Evolutionary conservation across 805 yeast species (phyloP).

Genomic region (Wickerhamiella australiensis): DNA sequence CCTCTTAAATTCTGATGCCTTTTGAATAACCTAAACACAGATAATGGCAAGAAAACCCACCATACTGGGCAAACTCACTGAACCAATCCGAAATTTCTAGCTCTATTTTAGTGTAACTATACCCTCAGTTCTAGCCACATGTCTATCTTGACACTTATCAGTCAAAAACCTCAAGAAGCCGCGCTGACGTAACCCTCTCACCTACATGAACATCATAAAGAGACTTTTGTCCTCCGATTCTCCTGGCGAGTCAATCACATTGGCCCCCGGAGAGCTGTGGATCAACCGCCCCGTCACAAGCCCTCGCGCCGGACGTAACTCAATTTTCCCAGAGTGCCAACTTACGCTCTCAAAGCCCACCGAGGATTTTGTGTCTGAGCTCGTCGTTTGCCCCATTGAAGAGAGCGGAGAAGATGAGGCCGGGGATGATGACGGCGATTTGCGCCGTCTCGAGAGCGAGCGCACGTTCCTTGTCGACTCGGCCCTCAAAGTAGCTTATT

Average conservation of each 20-base stretch:
- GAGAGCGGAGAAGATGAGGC: constrained; percentile 38
- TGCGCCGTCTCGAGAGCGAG: constrained; percentile 31
- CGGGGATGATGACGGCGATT: constrained; percentile 34
- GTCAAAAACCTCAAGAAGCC: neutral
- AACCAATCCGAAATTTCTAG: too few species aligned
- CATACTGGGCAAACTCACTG: too few species aligned
- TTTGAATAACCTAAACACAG: too few species aligned
- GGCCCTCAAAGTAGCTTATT: constrained; percentile 44
- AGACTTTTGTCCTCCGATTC: neutral
- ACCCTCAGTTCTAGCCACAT: too few species aligned
- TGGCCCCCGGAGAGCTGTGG: constrained; percentile 71
- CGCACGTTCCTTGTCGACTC: constrained; percentile 58
- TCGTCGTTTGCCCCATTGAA: constrained; percentile 51
- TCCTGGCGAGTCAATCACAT: constrained; percentile 44
- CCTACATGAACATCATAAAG: constrained; percentile 9
- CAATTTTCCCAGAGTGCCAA: constrained; percentile 60
- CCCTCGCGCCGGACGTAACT: constrained; percentile 76
- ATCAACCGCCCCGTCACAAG: constrained; percentile 63
- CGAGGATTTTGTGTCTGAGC: constrained; percentile 52
- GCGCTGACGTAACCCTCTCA: neutral
- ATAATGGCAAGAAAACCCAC: too few species aligned
- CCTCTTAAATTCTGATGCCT: too few species aligned
- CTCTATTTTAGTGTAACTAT: too few species aligned
- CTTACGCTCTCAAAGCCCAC: constrained; percentile 59
- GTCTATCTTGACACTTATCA: too few species aligned